These are phyloP conservation scores for Rhynchosporium secalis DNA, from an alignment of 2,329 filamentous ascomycete species.

Conservation along the genomic window DNA sequence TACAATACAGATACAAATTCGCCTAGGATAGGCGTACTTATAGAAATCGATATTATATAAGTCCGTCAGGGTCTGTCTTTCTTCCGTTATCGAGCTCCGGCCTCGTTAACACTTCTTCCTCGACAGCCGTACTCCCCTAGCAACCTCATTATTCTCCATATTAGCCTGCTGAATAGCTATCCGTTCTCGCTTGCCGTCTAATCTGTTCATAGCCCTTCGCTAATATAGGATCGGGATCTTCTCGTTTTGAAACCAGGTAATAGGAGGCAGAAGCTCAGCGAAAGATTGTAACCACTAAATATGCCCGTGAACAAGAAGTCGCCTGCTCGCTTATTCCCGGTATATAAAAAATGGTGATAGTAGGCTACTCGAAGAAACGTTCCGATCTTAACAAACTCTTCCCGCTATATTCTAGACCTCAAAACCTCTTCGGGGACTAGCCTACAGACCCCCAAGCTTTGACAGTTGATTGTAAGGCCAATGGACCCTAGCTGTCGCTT, in stretches of 20 bases:
- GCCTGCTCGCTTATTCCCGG: conserved; percentile 9
- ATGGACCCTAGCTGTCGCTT: conserved; percentile 23
- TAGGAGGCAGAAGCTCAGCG: conserved; percentile 5
- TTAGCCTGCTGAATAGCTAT: neutral
- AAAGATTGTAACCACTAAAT: neutral
- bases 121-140: neutral
- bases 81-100: neutral
- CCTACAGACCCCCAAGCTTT: conserved; percentile 16
- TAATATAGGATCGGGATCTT: conserved; percentile 1
- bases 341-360: neutral
- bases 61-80: conserved; percentile 11
- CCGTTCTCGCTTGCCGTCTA: conserved; percentile 3
- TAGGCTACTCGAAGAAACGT: neutral
- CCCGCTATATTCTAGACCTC: neutral
- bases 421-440: neutral
- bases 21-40: neutral
- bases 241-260: neutral
- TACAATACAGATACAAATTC: conserved; percentile 1
- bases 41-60: conserved; percentile 1
- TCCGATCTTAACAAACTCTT: conserved; percentile 6
- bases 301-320: neutral
- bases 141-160: neutral
- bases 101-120: neutral
- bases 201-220: neutral
- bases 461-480: conserved; percentile 23